phyloP scores from a whole-genome alignment of 1,139 yeast species.

The Kurtzmaniella quercitrusa region DNA sequence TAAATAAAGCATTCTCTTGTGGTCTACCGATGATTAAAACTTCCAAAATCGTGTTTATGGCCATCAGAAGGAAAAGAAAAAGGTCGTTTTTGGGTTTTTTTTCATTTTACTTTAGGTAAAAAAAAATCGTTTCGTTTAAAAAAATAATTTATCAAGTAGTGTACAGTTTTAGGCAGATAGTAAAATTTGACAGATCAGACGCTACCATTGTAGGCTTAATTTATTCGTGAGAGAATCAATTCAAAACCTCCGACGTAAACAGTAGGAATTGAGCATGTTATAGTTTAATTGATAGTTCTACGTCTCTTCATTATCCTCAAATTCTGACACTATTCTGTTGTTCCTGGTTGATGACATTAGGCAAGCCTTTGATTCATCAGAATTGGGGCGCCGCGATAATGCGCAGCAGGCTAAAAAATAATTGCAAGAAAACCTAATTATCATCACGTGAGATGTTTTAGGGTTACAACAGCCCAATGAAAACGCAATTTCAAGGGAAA shows the following conservation, averaged over 20 bases:
- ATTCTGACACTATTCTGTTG: background rate
- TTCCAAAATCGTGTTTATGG: background rate
- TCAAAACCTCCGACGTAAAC: too few species aligned
- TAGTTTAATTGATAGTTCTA: background rate
- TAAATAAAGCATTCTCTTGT: background rate
- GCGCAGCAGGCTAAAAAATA: background rate
- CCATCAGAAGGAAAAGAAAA: background rate
- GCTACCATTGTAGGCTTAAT: too few species aligned
- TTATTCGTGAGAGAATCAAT: too few species aligned
- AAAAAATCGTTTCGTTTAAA: background rate
- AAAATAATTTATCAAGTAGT: background rate
- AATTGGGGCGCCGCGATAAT: background rate
- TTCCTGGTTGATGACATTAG: background rate
- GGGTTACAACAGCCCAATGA: background rate
- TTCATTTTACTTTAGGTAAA: background rate
- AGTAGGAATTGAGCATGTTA: too few species aligned
- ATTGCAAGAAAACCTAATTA: background rate
- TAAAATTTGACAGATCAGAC: too few species aligned
- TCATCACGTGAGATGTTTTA: background rate
- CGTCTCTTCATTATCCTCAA: background rate
- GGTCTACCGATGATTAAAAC: background rate
- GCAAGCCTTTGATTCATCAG: slow-evolving; percentile 1
- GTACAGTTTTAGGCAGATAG: too few species aligned
- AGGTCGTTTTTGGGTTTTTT: too few species aligned
- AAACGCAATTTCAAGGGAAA: too few species aligned